Percentiles rank a stretch among this genome's conserved stretches.
These are phyloP conservation scores for Tolypocladium inflatum DNA, from an alignment of 2,329 filamentous ascomycete genomes.

Conservation along the genomic window DNA sequence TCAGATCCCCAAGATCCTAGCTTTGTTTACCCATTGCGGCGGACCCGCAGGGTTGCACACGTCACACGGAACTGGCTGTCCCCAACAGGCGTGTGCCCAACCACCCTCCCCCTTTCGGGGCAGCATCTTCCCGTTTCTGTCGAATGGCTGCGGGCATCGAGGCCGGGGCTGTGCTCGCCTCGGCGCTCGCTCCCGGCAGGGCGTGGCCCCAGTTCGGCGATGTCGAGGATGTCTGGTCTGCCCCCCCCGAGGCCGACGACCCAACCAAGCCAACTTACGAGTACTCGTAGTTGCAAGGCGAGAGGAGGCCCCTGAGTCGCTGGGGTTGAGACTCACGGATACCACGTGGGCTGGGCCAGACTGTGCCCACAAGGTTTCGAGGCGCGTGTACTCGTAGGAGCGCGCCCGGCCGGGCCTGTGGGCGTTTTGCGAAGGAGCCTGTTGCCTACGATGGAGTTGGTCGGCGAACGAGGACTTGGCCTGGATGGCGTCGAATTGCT, in stretches of 20 bases:
- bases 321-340: not conserved
- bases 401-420: not conserved
- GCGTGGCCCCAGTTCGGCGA: slow-evolving; percentile 1
- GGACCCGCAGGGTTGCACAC: not conserved
- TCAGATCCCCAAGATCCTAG: slow-evolving; percentile 8
- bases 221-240: not conserved
- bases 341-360: slow-evolving; percentile 2
- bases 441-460: not conserved
- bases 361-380: not conserved
- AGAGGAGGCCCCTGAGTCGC: not conserved
- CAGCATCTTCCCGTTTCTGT: not conserved
- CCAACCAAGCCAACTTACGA: no score
- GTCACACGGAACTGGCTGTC: not conserved
- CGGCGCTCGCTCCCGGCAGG: not conserved
- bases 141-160: not conserved
- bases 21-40: not conserved
- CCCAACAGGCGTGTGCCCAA: not conserved
- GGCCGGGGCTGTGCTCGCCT: not conserved
- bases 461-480: not conserved
- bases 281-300: not conserved
- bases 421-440: not conserved
- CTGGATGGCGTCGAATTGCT: not conserved
- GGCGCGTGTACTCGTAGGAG: not conserved
- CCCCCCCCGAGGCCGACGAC: not conserved
- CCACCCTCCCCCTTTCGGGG: not conserved